Evolutionary conservation across 495 filamentous ascomycete species (phyloP).

Genomic region (Penicillium soppii): DNA sequence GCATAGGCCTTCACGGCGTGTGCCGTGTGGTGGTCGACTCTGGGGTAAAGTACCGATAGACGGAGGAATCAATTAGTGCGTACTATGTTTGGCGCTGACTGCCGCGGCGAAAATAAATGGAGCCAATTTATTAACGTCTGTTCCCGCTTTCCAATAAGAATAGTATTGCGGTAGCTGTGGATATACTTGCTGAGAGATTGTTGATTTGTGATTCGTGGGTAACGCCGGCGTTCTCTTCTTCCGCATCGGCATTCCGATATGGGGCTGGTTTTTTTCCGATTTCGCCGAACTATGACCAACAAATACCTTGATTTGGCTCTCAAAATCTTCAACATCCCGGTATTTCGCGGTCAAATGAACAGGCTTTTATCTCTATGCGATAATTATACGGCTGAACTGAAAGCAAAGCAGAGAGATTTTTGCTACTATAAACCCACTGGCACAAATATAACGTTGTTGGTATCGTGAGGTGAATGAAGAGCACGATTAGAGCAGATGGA

Average conservation of each 20-base stretch:
- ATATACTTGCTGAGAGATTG: constrained; percentile 9
- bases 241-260: constrained; percentile 27
- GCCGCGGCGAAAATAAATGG: not conserved
- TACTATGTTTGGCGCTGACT: not conserved
- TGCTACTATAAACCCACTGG: no score
- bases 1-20: constrained; percentile 6
- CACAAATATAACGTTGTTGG: no score
- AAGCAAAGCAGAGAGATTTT: no score
- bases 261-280: constrained; percentile 16
- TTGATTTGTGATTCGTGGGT: constrained; percentile 14
- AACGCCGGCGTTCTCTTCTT: constrained; percentile 19
- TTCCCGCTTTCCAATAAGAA: not conserved
- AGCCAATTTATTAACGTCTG: not conserved
- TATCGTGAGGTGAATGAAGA: no score
- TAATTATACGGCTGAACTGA: not conserved
- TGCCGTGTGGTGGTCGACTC: constrained; percentile 7
- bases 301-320: not conserved
- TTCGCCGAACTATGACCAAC: constrained; percentile 17
- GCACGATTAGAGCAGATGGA: no score
- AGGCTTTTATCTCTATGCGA: not conserved
- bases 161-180: not conserved
- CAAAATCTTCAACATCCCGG: not conserved
- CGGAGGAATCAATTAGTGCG: constrained; percentile 13
- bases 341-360: not conserved
- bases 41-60: constrained; percentile 26